These are phyloP conservation scores for Hyaloscypha bicolor DNA, from an alignment of 495 filamentous ascomycete species.

Conservation along the genomic window DNA sequence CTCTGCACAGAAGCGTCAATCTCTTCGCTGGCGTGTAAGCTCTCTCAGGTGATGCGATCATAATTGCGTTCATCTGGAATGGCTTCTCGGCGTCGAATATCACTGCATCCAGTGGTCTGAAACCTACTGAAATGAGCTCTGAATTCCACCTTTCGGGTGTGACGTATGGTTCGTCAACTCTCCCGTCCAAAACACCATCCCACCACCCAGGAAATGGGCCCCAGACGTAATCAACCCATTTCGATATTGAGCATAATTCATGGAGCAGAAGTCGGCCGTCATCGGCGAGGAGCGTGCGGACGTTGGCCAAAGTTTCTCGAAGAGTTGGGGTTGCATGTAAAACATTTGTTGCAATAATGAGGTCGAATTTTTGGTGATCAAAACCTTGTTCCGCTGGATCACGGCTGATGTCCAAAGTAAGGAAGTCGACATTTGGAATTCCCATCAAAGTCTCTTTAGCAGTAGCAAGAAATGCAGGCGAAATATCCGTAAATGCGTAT, in stretches of 20 bases:
- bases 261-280: constrained; percentile 7
- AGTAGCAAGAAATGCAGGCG: constrained; percentile 41
- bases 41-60: not conserved
- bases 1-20: not conserved
- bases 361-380: constrained; percentile 38
- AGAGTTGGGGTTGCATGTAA: constrained; percentile 35
- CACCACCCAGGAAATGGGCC: constrained; percentile 8
- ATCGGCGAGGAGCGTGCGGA: constrained; percentile 1
- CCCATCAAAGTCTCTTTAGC: constrained; percentile 35
- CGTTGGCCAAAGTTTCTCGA: constrained; percentile 16
- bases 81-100: not conserved
- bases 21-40: not conserved
- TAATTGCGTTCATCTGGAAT: not conserved
- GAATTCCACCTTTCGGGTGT: not conserved
- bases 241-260: not conserved
- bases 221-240: not conserved
- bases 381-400: constrained; percentile 44
- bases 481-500: constrained; percentile 50
- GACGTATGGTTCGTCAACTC: constrained; percentile 5
- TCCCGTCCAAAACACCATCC: not conserved
- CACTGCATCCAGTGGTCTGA: not conserved
- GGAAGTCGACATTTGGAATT: constrained; percentile 38
- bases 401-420: constrained; percentile 42
- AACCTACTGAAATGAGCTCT: not conserved
- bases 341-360: constrained; percentile 47